Conservation (phyloP, 2,329 filamentous ascomycete species). For the Taxawa tesnikishii region DNA sequence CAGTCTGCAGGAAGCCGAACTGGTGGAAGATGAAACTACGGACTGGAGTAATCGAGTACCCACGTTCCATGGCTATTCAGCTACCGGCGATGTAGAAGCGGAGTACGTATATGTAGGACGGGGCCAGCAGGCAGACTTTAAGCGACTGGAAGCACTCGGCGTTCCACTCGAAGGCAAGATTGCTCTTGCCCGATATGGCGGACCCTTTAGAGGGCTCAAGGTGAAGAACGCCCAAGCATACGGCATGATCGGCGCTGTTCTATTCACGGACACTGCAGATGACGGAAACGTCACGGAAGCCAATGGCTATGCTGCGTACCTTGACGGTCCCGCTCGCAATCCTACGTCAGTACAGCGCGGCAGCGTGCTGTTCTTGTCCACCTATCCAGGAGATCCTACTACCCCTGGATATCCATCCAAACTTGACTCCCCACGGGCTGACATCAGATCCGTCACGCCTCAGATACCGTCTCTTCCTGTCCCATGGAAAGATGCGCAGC, state of each 20-base stretch:
- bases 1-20: constrained; percentile 17
- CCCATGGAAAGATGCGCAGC: constrained; percentile 75
- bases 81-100: constrained; percentile 80
- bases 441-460: constrained; percentile 56
- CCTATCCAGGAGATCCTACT: constrained; percentile 65
- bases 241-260: constrained; percentile 72
- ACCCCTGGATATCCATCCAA: constrained; percentile 91
- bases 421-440: constrained; percentile 69
- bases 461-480: constrained; percentile 85
- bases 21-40: constrained; percentile 13
- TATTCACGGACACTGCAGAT: constrained; percentile 83
- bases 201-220: constrained; percentile 80
- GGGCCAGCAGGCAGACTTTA: constrained; percentile 74
- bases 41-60: constrained; percentile 61
- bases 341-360: constrained; percentile 84
- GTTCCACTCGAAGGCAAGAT: constrained; percentile 74
- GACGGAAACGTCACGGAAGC: constrained; percentile 87
- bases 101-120: constrained; percentile 85
- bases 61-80: constrained; percentile 91
- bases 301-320: constrained; percentile 70
- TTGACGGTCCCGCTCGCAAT: constrained; percentile 74
- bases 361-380: constrained; percentile 66
- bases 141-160: constrained; percentile 65
- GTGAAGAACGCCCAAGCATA: constrained; percentile 85
- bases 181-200: constrained; percentile 73